Conservation (phyloP, 345 rosid genomes). For the Corchorus olitorius region DNA sequence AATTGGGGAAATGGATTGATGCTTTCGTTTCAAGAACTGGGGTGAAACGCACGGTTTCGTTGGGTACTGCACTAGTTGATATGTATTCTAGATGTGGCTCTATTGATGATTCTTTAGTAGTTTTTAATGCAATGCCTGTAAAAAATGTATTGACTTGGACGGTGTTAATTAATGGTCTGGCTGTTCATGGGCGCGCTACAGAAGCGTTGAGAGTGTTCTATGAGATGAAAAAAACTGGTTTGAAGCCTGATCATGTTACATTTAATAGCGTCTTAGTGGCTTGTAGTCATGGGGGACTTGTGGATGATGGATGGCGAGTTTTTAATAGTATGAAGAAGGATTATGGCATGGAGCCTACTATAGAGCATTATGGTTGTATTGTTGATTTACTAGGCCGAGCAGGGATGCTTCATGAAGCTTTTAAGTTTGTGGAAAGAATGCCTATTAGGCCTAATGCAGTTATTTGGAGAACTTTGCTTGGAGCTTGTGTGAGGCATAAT, state of each 20-base stretch:
- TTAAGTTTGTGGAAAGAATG: constrained; percentile 46
- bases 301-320: constrained; percentile 43
- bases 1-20: constrained; percentile 52
- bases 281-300: constrained; percentile 53
- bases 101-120: constrained; percentile 37
- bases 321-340: constrained; percentile 47
- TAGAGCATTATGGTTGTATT: constrained; percentile 59
- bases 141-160: constrained; percentile 53
- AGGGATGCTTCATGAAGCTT: constrained; percentile 41
- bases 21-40: constrained; percentile 34
- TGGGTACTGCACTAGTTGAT: constrained; percentile 54
- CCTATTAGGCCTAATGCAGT: constrained; percentile 43
- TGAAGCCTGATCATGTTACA: constrained; percentile 46
- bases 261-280: constrained; percentile 47
- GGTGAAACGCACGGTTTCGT: constrained; percentile 26
- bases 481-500: constrained; percentile 54
- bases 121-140: constrained; percentile 42
- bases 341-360: constrained; percentile 34
- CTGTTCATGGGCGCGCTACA: constrained; percentile 45
- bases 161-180: constrained; percentile 47
- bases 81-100: constrained; percentile 62
- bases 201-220: constrained; percentile 37
- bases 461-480: constrained; percentile 56
- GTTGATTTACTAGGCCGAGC: constrained; percentile 61
- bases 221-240: constrained; percentile 37